Evolutionary conservation across 2,329 filamentous ascomycete genomes (phyloP), one percentile per base, ranked within the genome.

Genomic region (Fusarium sp.): DNA sequence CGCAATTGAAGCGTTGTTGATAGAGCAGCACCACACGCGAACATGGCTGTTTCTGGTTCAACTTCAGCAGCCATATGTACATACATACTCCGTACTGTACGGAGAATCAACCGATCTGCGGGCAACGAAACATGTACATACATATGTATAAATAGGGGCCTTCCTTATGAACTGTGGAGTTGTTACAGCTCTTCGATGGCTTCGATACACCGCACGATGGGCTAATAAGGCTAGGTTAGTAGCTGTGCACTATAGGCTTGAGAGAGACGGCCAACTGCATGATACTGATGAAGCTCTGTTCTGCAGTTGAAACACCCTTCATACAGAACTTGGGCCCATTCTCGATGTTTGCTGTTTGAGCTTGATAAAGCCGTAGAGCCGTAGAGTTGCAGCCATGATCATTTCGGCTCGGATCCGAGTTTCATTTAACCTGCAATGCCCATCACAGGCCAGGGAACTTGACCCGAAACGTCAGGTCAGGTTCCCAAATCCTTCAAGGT

Each of bases 281-380:
- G 41, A 56, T 48, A 70, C 64, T 55, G 62, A 66, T 51, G 60
- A 72, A 61, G 55, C 58, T 52, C n/a, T 32, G 34, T 50, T 41
- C 34, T 50, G 26, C 28, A 55, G 58, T 72, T 67, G 72, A 74
- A 74, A 74, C 72, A 54, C 56, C 59, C 54, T 66, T 73, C 71
- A 72, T 50, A 68, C 68, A 71, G 36, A 51, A 50, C 52, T 28
- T 38, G 47, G 55, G 42, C 47, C 63, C 50, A 55, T 36, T 41
- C 47, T n/a, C 24, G 26, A 57, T 62, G 65, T 62, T 69, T 59
- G 36, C 30, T 56, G 64, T 65, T 65, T 62, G 57, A 51, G 54
- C 54, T 59, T 42, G 34, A 32, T 56, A 55, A 32, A 45, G 39
- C 32, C 30, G 48, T 62, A 62, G 30, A 62, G 34, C 50, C 42